phyloP scores from a whole-genome alignment of 1,284 basidiomycete genomes.

The Naganishia liquefaciens region DNA sequence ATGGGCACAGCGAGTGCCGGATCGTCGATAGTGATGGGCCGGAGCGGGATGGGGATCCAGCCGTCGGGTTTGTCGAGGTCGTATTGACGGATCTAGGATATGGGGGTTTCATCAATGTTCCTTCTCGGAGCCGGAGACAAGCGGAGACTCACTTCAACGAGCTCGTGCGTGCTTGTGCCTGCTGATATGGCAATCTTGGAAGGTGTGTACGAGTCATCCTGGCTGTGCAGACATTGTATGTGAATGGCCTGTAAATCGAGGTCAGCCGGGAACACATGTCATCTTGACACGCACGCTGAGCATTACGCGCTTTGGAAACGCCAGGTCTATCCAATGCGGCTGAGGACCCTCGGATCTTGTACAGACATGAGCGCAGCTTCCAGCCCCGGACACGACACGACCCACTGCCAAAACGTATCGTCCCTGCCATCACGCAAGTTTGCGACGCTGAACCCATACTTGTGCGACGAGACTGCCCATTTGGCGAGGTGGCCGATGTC shows the following conservation, averaged over 20 bases:
- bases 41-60: conserved; percentile 89
- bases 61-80: conserved; percentile 88
- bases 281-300: conserved; percentile 66
- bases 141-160: conserved; percentile 75
- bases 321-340: conserved; percentile 91
- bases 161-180: conserved; percentile 85
- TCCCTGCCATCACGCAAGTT: conserved; percentile 85
- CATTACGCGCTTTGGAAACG: conserved; percentile 86
- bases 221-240: conserved; percentile 78
- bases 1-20: conserved; percentile 53
- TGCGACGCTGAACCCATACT: conserved; percentile 93
- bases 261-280: background rate
- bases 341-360: conserved; percentile 94
- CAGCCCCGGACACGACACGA: conserved; percentile 36
- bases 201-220: conserved; percentile 97
- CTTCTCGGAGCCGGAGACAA: too few species aligned
- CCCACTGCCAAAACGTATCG: conserved; percentile 97
- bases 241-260: conserved; percentile 72
- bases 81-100: conserved; percentile 65
- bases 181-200: conserved; percentile 84
- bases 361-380: conserved; percentile 23
- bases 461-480: conserved; percentile 97
- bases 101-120: too few species aligned
- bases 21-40: conserved; percentile 73
- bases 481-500: conserved; percentile 64